A percentile compares a stretch with the other conserved stretches of the same genome.
Conservation (phyloP, 2,329 filamentous ascomycete species). For the Epichloe sp. region DNA sequence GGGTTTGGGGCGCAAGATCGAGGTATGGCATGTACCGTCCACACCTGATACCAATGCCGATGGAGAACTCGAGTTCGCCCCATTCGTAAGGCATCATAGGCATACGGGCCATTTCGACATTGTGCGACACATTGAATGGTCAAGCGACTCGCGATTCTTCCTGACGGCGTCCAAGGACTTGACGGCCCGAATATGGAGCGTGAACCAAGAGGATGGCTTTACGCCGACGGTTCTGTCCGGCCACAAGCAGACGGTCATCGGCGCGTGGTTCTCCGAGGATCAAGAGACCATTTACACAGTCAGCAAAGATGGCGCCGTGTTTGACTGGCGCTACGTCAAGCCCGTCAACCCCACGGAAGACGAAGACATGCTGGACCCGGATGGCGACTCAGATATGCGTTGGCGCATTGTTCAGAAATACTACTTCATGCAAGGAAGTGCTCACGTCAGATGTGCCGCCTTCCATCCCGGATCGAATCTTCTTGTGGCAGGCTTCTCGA, state of each 20-base stretch:
- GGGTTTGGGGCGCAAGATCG: slow-evolving; percentile 71
- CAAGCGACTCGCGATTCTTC: slow-evolving; percentile 89
- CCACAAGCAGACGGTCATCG: slow-evolving; percentile 78
- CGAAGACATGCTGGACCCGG: slow-evolving; percentile 45
- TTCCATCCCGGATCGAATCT: slow-evolving; percentile 80
- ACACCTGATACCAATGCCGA: slow-evolving; percentile 68
- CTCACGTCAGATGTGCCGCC: slow-evolving; percentile 77
- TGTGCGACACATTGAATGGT: slow-evolving; percentile 85
- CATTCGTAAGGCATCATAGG: slow-evolving; percentile 78
- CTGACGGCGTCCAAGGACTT: slow-evolving; percentile 84
- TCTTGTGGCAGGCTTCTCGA: slow-evolving; percentile 94
- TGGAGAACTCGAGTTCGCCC: slow-evolving; percentile 85
- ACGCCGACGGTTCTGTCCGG: slow-evolving; percentile 80
- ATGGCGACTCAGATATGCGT: slow-evolving; percentile 52
- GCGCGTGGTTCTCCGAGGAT: slow-evolving; percentile 92
- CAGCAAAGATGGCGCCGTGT: slow-evolving; percentile 93
- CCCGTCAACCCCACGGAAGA: slow-evolving; percentile 43
- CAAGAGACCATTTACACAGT: slow-evolving; percentile 95
- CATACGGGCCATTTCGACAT: slow-evolving; percentile 83
- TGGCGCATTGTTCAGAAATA: slow-evolving; percentile 89
- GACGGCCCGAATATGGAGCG: slow-evolving; percentile 88
- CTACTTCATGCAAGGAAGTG: slow-evolving; percentile 86
- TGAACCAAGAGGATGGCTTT: slow-evolving; percentile 77
- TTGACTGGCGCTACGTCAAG: slow-evolving; percentile 77
- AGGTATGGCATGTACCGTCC: slow-evolving; percentile 92